phyloP scores from a whole-genome alignment of 345 rosid species.

The Citrus medica region DNA sequence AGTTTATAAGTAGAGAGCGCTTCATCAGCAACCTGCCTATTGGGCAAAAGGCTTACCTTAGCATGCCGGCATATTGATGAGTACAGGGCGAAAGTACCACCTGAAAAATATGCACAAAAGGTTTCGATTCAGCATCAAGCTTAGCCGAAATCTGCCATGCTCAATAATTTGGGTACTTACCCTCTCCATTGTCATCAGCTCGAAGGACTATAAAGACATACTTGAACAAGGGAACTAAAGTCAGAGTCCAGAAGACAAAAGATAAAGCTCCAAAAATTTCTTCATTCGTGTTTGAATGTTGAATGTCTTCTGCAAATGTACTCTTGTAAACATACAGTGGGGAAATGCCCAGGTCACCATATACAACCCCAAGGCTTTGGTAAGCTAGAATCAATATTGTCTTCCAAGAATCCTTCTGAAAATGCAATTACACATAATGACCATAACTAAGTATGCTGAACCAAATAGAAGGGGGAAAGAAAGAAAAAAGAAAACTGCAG shows the following conservation, averaged over 20 bases:
- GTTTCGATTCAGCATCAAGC: not conserved
- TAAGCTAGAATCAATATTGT: conserved; percentile 76
- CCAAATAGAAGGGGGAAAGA: not conserved
- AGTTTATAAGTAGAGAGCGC: conserved; percentile 92
- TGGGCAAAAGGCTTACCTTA: conserved; percentile 92
- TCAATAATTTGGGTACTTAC: conserved; percentile 32
- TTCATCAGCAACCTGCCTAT: conserved; percentile 89
- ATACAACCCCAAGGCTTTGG: conserved; percentile 98
- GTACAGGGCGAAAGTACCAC: conserved; percentile 96
- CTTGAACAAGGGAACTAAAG: conserved; percentile 86
- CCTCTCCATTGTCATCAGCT: conserved; percentile 98
- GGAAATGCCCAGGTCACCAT: conserved; percentile 93
- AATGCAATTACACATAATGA: conserved; percentile 3
- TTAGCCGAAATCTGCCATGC: not conserved
- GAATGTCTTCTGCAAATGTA: conserved; percentile 97
- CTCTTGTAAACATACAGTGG: conserved; percentile 94
- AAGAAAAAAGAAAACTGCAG: not conserved
- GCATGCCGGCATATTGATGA: conserved; percentile 91
- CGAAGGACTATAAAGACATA: conserved; percentile 94
- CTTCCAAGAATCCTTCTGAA: conserved; percentile 88
- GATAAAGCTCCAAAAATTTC: conserved; percentile 95
- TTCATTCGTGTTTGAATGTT: conserved; percentile 86
- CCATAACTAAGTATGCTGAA: not conserved
- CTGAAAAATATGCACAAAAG: conserved; percentile 34
- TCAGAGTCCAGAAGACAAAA: conserved; percentile 98